phyloP scores from a whole-genome alignment of 768 basidiomycete genomes.

The Inosperma sp. region DNA sequence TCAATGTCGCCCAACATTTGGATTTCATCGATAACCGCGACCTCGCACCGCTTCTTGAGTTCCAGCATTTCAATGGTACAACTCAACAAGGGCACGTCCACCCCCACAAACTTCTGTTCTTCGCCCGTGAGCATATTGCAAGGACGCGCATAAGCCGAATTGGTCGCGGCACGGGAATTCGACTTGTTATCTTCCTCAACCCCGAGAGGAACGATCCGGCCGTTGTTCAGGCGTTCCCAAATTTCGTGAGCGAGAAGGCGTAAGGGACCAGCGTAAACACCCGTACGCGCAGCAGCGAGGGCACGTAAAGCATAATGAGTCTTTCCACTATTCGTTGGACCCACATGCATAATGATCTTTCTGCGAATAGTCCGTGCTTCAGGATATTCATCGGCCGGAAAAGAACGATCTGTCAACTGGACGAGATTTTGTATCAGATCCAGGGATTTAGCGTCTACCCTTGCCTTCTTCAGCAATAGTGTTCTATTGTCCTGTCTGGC shows the following conservation, averaged over 20 bases:
- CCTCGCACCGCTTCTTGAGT: constrained; percentile 45
- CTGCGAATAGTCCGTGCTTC: constrained; percentile 58
- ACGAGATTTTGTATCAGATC: constrained; percentile 34
- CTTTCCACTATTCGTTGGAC: constrained; percentile 97
- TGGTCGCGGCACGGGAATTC: constrained; percentile 16
- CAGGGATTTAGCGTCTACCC: constrained; percentile 32
- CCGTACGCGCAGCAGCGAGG: constrained; percentile 65
- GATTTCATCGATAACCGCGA: constrained; percentile 95
- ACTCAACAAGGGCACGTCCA: constrained; percentile 53
- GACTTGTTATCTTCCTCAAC: constrained; percentile 26
- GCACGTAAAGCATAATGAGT: constrained; percentile 91
- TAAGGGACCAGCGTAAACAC: constrained; percentile 88
- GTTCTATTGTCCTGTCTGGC: constrained; percentile 19
- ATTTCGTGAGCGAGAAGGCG: constrained; percentile 94
- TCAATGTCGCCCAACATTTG: constrained; percentile 93
- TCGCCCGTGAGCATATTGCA: constrained; percentile 95
- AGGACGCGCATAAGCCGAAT: constrained; percentile 47
- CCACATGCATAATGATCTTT: constrained; percentile 91
- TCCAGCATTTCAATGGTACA: constrained; percentile 94
- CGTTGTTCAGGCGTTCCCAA: constrained; percentile 85
- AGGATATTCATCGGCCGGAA: constrained; percentile 45
- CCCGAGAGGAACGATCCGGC: constrained; percentile 78
- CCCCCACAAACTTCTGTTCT: constrained; percentile 68
- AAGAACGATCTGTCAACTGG: constrained; percentile 37
- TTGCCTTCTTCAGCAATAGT: constrained; percentile 5